These are phyloP conservation scores for Posidonia oceanica DNA, from an alignment of 116 monocot genomes.

Conservation along the genomic window DNA sequence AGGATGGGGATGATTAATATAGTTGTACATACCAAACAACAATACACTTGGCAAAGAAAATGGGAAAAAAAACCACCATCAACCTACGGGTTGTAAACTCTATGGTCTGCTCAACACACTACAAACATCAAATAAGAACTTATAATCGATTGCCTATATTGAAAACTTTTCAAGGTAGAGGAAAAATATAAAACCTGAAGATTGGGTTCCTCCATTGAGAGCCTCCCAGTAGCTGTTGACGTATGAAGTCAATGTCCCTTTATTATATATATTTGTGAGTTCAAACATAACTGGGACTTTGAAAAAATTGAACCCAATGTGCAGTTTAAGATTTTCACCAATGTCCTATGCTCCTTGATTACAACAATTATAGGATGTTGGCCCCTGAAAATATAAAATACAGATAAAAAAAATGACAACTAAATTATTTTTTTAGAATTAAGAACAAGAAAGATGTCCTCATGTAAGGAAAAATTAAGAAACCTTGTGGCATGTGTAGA, in stretches of 20 bases:
- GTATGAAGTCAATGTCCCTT: slow-evolving; percentile 97
- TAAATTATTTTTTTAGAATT: no score
- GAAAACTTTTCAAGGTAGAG: background rate
- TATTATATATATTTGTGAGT: slow-evolving; percentile 77
- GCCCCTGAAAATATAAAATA: slow-evolving; percentile 23
- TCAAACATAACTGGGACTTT: slow-evolving; percentile 48
- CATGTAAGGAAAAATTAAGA: no score
- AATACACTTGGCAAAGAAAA: no score
- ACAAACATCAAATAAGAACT: slow-evolving; percentile 9
- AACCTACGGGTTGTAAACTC: slow-evolving; percentile 30
- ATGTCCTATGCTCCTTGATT: slow-evolving; percentile 90
- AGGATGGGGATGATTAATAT: no score
- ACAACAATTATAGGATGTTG: slow-evolving; percentile 82
- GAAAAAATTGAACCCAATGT: slow-evolving; percentile 93
- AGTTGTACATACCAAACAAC: no score
- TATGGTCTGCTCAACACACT: slow-evolving; percentile 88
- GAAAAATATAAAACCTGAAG: slow-evolving; percentile 68
- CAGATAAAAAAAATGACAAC: no score
- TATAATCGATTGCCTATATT: background rate
- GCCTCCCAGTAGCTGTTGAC: slow-evolving; percentile 87
- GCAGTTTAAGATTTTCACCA: slow-evolving; percentile 81
- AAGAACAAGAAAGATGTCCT: no score
- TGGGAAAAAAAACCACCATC: no score
- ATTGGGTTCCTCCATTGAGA: slow-evolving; percentile 99
- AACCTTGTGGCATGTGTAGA: no score